A percentile compares a stretch with the other conserved stretches of the same genome.
These are phyloP conservation scores for Galeopsis tetrahit DNA, from an alignment of 257 asterid species.

Conservation along the genomic window DNA sequence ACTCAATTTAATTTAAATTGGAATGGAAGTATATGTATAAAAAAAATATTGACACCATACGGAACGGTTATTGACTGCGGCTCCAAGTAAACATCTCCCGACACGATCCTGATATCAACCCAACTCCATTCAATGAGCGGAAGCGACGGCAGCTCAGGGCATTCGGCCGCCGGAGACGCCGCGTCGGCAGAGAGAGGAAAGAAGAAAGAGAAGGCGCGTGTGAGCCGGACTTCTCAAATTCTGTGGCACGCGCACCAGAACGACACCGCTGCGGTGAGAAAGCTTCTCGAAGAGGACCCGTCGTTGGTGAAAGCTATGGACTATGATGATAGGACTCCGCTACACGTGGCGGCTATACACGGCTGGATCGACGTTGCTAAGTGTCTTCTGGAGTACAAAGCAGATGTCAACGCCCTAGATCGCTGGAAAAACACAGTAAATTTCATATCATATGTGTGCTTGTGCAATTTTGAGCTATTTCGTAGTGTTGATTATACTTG, in stretches of 20 bases:
- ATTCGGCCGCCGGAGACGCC: conserved; percentile 56
- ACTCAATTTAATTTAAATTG: conserved; percentile 15
- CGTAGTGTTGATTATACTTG: background rate
- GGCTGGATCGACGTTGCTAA: conserved; percentile 95
- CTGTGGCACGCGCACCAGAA: conserved; percentile 99
- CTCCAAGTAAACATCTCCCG: conserved; percentile 22
- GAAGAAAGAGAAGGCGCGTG: conserved; percentile 89
- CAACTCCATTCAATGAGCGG: conserved; percentile 59
- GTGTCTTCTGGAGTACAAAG: conserved; percentile 77
- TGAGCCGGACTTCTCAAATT: conserved; percentile 81
- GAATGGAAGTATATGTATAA: background rate
- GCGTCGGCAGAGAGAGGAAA: conserved; percentile 46
- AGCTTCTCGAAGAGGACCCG: conserved; percentile 94
- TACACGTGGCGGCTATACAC: conserved; percentile 95
- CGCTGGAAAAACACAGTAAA: conserved; percentile 97
- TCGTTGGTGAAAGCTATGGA: conserved; percentile 80
- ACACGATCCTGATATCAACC: conserved; percentile 30
- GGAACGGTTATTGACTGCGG: conserved; percentile 27
- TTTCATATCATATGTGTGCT: conserved; percentile 12
- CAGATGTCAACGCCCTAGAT: conserved; percentile 98
- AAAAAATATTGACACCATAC: background rate
- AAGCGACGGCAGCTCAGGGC: conserved; percentile 79
- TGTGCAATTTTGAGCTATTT: conserved; percentile 17
- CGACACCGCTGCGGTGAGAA: conserved; percentile 76
- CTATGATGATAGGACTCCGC: conserved; percentile 94